Evolutionary conservation across 2,329 filamentous ascomycete genomes (phyloP).

Genomic region (Colletotrichum limetticola): DNA sequence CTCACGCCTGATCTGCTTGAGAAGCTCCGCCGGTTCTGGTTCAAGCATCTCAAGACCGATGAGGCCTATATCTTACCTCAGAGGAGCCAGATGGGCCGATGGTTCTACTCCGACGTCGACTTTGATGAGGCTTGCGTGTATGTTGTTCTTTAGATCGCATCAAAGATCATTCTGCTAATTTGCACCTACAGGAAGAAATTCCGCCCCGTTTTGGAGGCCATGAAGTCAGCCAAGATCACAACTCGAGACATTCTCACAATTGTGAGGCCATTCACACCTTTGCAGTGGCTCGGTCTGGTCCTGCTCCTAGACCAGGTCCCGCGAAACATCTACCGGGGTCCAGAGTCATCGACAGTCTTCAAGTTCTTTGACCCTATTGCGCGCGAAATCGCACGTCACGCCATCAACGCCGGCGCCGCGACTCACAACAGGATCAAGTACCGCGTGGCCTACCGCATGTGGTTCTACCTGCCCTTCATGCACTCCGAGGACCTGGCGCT

Average conservation of each 20-base stretch:
- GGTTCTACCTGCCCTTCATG: conserved; percentile 70
- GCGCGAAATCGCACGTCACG: conserved; percentile 50
- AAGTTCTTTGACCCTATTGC: conserved; percentile 66
- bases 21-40: conserved; percentile 50
- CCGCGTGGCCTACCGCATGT: conserved; percentile 55
- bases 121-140: conserved; percentile 50
- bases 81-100: conserved; percentile 41
- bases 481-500: conserved; percentile 63
- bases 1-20: conserved; percentile 45
- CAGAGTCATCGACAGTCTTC: conserved; percentile 57
- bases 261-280: conserved; percentile 40
- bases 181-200: conserved; percentile 42
- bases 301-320: conserved; percentile 72
- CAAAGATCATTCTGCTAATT: background rate
- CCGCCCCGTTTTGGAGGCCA: conserved; percentile 46
- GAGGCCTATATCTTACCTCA: conserved; percentile 42
- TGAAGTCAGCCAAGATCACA: conserved; percentile 40
- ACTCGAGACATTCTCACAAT: conserved; percentile 44
- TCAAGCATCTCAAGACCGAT: conserved; percentile 45
- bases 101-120: conserved; percentile 48
- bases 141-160: conserved; percentile 22
- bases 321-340: conserved; percentile 68
- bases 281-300: conserved; percentile 60
- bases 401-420: conserved; percentile 48
- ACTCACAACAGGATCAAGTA: conserved; percentile 43